A percentile compares a stretch with the other conserved stretches of the same genome.
Evolutionary conservation across 2,329 filamentous ascomycete genomes (phyloP).

Genomic region (Penicillium sp.): DNA sequence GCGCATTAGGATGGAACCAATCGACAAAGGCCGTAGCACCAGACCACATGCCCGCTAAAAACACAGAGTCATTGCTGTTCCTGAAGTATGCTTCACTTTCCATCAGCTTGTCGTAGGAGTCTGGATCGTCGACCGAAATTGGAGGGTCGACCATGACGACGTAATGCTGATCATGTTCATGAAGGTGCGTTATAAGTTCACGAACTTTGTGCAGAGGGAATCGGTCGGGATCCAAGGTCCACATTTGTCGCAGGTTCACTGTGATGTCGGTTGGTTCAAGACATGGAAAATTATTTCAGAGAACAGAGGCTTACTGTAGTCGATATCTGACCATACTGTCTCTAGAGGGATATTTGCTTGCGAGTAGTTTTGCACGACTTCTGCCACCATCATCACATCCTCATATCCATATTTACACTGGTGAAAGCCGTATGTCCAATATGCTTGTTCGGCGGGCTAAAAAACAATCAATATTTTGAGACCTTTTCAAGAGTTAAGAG

Average conservation of each 20-base stretch:
- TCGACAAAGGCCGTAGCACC: slow-evolving; percentile 70
- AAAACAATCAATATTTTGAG: neutral
- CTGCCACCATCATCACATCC: slow-evolving; percentile 43
- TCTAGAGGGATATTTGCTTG: slow-evolving; percentile 39
- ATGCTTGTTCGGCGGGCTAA: slow-evolving; percentile 69
- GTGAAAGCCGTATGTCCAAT: slow-evolving; percentile 69
- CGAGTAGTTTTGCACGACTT: slow-evolving; percentile 42
- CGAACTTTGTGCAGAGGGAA: slow-evolving; percentile 51
- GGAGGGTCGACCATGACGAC: slow-evolving; percentile 70
- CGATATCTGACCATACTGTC: slow-evolving; percentile 45
- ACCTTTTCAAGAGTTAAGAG: neutral
- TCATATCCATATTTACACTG: slow-evolving; percentile 63
- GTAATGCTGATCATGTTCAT: slow-evolving; percentile 64
- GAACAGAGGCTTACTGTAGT: slow-evolving; percentile 34
- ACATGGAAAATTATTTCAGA: neutral
- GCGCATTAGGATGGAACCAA: slow-evolving; percentile 66
- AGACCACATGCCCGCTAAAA: slow-evolving; percentile 70
- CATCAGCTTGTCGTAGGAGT: slow-evolving; percentile 18
- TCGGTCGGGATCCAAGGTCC: slow-evolving; percentile 37
- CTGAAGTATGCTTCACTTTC: slow-evolving; percentile 47
- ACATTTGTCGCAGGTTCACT: slow-evolving; percentile 27
- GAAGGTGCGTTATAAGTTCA: slow-evolving; percentile 63
- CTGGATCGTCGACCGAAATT: slow-evolving; percentile 53
- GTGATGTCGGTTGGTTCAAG: neutral
- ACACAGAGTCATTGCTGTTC: slow-evolving; percentile 54